Conservation (phyloP, 768 basidiomycete species). For the Lactifluus volemus region DNA sequence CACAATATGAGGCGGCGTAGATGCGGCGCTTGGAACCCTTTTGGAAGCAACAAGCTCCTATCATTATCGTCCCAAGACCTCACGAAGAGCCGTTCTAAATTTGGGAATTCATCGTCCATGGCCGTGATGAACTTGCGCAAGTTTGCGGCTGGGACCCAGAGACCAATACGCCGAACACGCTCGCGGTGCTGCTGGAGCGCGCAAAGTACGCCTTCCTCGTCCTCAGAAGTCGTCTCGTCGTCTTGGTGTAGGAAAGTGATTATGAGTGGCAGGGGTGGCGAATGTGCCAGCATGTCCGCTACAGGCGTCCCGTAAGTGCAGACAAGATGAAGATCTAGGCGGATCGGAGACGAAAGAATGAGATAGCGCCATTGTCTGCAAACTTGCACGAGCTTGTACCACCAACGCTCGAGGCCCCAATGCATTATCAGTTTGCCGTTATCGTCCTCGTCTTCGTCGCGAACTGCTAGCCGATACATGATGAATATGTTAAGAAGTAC, state of each 20-base stretch:
- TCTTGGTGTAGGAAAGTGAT: background rate
- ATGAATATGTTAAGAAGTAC: background rate
- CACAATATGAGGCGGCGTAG: background rate
- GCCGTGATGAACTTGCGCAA: background rate
- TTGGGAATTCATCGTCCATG: background rate
- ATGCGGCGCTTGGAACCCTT: background rate
- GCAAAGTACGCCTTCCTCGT: background rate
- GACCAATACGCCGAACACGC: background rate
- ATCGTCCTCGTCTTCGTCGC: background rate
- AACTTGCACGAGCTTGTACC: background rate
- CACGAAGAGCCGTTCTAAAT: background rate
- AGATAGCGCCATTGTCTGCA: background rate
- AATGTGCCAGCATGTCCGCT: background rate
- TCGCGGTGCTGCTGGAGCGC: background rate
- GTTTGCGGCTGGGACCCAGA: background rate
- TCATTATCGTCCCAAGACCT: background rate
- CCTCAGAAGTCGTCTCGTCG: background rate
- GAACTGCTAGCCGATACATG: conserved; percentile 17
- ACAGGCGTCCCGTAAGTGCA: background rate
- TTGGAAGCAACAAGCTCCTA: background rate
- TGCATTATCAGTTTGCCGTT: background rate
- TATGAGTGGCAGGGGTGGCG: background rate
- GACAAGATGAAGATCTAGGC: background rate
- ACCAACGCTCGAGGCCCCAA: background rate
- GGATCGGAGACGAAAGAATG: background rate